Evolutionary conservation across 192 early-diverging fungal species (phyloP), one percentile per base, ranked within the genome.

Genomic region (Coemansia sp.): DNA sequence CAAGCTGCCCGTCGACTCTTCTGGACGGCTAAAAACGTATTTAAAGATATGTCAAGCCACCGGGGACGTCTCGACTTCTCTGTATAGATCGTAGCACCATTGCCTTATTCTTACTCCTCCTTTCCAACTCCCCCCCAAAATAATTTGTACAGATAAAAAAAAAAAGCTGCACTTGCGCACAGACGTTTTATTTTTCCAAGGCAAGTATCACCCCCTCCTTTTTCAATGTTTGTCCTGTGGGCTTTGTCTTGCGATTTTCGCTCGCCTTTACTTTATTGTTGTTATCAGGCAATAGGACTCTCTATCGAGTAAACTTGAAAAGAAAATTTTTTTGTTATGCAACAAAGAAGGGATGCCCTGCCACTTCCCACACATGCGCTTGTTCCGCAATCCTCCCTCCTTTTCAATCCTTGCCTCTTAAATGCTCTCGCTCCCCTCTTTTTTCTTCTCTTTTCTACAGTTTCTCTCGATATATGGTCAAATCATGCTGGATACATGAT

Each of bases 21-120:
- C 29, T 56, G 27, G 15, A 30, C 53, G 53, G 53, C 27, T 56
- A 56, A 56, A 53, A 56, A 56, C 53, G 29, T 56, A 56, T 56
- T 56, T 56, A 56, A 56, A 32, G 53, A 30, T n/a, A 56, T 56
- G 53, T 56, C 53, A 56, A 56, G 53, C 53, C 53, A 56, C 53
- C 29, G 3, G 45, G 45, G 27, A 32, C 29, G 27, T 30, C 53
- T 32, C 53, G 13, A 56, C 27, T 29, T 56, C 13, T 30, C 15
- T 56, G 29, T 7, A 15, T 30, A 56, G 53, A 56, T 56, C 53
- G 45, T 20, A 20, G 45, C 45, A 20, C 45, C 45, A 47, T 47
- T 30, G 53, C 53, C 29, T 32, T 56, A 30, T 32, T n/a, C 15
- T 32, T 56, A 13, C 29, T 53, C 24, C 29, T 11, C 24, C 50